These are phyloP conservation scores for Picea abies DNA, from an alignment of 83 land plant species.

Conservation along the genomic window DNA sequence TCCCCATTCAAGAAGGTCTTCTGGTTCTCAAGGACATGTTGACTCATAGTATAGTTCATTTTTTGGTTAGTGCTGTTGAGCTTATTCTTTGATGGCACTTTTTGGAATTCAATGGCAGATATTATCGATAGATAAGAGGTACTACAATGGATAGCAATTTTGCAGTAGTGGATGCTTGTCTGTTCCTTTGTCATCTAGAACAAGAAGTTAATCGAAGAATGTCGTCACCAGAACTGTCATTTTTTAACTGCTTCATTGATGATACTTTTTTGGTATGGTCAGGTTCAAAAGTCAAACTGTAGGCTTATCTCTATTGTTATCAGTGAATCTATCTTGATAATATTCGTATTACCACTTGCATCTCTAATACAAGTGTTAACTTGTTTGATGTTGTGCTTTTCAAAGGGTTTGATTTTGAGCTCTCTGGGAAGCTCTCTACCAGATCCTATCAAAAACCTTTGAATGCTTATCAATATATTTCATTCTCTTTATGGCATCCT, in stretches of 20 bases:
- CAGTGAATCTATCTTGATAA: neutral
- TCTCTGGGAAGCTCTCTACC: neutral
- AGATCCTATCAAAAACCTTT: constrained; percentile 7
- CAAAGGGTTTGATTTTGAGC: neutral
- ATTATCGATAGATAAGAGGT: too few species aligned
- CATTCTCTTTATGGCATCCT: constrained; percentile 6
- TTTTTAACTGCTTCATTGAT: too few species aligned
- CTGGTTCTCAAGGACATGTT: neutral
- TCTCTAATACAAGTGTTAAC: neutral
- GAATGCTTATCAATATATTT: constrained; percentile 1
- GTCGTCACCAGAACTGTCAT: too few species aligned
- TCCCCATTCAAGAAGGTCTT: neutral
- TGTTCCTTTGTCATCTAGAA: too few species aligned
- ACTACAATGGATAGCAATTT: too few species aligned
- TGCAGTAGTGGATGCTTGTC: too few species aligned
- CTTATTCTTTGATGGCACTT: too few species aligned
- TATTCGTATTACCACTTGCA: neutral
- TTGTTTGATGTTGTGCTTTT: neutral
- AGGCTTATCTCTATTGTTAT: neutral
- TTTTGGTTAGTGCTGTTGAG: too few species aligned
- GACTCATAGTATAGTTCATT: too few species aligned
- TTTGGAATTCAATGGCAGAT: too few species aligned
- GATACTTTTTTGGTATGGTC: too few species aligned
- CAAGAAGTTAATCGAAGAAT: too few species aligned
- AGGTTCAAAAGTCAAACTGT: neutral